These are phyloP conservation scores for Ophiostoma sp. DNA, from an alignment of 2,329 filamentous ascomycete species.

Conservation along the genomic window DNA sequence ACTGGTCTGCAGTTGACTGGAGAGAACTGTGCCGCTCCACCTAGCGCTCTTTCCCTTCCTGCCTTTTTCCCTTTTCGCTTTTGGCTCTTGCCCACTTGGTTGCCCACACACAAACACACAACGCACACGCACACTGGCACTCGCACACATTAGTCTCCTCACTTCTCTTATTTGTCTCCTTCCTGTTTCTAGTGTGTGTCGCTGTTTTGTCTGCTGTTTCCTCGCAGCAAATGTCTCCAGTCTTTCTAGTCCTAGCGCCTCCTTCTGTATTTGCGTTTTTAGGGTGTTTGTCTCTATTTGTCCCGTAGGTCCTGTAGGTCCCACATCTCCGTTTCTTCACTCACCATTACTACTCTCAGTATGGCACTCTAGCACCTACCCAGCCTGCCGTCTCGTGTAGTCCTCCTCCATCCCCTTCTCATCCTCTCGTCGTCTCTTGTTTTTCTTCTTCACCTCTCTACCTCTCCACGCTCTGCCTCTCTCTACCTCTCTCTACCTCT, in stretches of 20 bases:
- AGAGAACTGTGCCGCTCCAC: not conserved
- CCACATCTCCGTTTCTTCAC: conserved; percentile 8
- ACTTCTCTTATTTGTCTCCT: not conserved
- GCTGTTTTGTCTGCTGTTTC: not conserved
- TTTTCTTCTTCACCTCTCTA: conserved; percentile 14
- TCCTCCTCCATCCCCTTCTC: not conserved
- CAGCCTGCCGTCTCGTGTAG: not conserved
- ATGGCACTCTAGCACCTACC: not conserved
- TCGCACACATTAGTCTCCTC: not conserved
- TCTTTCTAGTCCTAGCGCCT: not conserved
- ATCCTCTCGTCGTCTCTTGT: not conserved
- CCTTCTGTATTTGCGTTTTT: conserved; percentile 2
- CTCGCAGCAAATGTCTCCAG: conserved; percentile 1
- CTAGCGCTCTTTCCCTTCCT: not conserved
- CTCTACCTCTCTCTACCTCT: conserved; percentile 7
- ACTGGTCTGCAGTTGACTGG: not conserved
- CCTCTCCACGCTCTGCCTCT: conserved; percentile 6
- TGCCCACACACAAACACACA: conserved; percentile 3
- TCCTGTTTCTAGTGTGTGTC: not conserved
- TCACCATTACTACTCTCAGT: not conserved
- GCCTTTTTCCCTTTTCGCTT: conserved; percentile 5
- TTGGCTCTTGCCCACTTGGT: conserved; percentile 5
- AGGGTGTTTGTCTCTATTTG: not conserved
- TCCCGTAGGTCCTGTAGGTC: not conserved
- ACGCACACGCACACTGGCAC: not conserved